Evolutionary conservation across 129 eudicot species (phyloP), one percentile per base, ranked within the genome.

Genomic region (Flaveria brownii): DNA sequence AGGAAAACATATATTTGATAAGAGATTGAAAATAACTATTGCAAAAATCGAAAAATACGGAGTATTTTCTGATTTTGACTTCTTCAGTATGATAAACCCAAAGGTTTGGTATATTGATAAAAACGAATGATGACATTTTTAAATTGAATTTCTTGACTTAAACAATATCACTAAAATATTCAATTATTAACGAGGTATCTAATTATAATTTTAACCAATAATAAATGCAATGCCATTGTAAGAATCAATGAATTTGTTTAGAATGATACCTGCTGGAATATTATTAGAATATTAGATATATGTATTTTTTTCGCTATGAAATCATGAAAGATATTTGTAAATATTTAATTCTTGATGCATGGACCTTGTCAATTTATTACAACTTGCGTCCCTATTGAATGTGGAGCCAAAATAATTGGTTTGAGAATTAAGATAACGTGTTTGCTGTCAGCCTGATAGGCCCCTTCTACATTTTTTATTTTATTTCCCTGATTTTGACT

Each of bases 371-470:
- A 28, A 25, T 49, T 39, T 43, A 51, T 66, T 16, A 16, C 80
- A 51, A 65, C 74, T 67, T 77, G 80, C 67, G 52, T 67, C 74
- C 54, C 41, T 62, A 62, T 64, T 76, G 16, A 47, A 75, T 75
- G 68, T 15, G 33, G 41, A 36, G 41, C 20, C 20, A 46, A 25
- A 75, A 50, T 46, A 36, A 77, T 77, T 25, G 74, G 18, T 77
- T 25, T 15, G 1, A 77, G 65, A 20, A 67, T 25, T 15, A 1
- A 77, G 65, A 20, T 77, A 77, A 77, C 74, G 74, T 52, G 67
- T 70, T 66, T 67, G 64, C 64, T 64, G 71, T 76, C 80, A 65
- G 65, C 65, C 65, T 65, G 73, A 20, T 64, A 30, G 72, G 10
- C 52, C 72, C 39, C 28, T 16, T 70, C 1, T 69, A 22, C 3